Conservation (phyloP, 495 filamentous ascomycete species). For the Tuber magnatum region DNA sequence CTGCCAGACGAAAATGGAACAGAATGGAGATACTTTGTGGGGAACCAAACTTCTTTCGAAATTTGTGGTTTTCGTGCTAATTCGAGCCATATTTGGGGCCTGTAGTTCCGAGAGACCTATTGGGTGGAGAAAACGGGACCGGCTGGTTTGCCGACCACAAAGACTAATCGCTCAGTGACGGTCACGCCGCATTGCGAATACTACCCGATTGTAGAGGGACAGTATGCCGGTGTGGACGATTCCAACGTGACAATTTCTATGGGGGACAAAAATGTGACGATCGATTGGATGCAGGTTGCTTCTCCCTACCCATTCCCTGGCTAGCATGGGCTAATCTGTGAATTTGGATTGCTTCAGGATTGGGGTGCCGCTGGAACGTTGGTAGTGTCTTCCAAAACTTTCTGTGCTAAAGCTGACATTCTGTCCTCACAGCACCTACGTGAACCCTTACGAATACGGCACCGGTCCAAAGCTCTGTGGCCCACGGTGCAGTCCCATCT, state of each 20-base stretch:
- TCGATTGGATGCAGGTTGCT: slow-evolving; percentile 26
- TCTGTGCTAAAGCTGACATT: not conserved
- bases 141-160: not conserved
- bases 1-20: not conserved
- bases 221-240: slow-evolving; percentile 7
- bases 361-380: not conserved
- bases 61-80: slow-evolving; percentile 2
- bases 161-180: slow-evolving; percentile 20
- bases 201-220: slow-evolving; percentile 8
- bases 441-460: not conserved
- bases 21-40: slow-evolving; percentile 20
- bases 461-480: slow-evolving; percentile 18
- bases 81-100: not conserved
- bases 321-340: not conserved
- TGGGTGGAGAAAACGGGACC: not conserved
- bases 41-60: not conserved
- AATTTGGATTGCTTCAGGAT: not conserved
- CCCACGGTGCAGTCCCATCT: slow-evolving; percentile 26
- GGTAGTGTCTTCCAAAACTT: not conserved
- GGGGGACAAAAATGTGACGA: slow-evolving; percentile 12
- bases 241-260: not conserved
- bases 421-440: slow-evolving; percentile 3
- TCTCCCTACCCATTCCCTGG: not conserved
- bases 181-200: slow-evolving; percentile 13
- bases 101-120: slow-evolving; percentile 17